Conservation (phyloP, 2,329 filamentous ascomycete species). For the Neophaeococcomyces aloes region DNA sequence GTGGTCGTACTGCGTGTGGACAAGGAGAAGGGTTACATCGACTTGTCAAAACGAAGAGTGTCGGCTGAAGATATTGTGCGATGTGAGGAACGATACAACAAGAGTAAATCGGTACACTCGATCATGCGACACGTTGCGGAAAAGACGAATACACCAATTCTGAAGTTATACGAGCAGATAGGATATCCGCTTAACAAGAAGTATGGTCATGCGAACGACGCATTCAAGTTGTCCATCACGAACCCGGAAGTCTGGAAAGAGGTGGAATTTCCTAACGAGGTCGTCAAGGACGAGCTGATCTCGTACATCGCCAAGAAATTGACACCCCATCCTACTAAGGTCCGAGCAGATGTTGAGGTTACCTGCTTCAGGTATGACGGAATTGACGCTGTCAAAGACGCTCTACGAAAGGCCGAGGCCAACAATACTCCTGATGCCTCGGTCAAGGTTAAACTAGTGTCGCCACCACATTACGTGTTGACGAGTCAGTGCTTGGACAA, state of each 20-base stretch:
- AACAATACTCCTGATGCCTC: constrained; percentile 85
- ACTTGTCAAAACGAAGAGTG: constrained; percentile 95
- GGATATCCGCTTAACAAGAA: constrained; percentile 97
- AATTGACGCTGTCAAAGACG: constrained; percentile 94
- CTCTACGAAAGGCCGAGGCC: constrained; percentile 81
- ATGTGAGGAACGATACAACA: constrained; percentile 99
- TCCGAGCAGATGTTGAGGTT: constrained; percentile 93
- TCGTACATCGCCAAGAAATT: constrained; percentile 94
- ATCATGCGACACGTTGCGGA: constrained; percentile 98
- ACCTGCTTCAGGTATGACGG: constrained; percentile 94
- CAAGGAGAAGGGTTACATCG: constrained; percentile 99
- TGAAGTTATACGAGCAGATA: constrained; percentile 86
- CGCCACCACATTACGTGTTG: constrained; percentile 89
- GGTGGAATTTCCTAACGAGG: constrained; percentile 74
- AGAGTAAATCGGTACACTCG: constrained; percentile 98
- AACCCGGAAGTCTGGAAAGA: constrained; percentile 96
- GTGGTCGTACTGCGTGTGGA: constrained; percentile 97
- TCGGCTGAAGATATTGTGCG: constrained; percentile 96
- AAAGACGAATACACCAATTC: constrained; percentile 90
- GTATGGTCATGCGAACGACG: constrained; percentile 91
- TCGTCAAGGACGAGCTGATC: constrained; percentile 79
- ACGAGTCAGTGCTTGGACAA: constrained; percentile 96
- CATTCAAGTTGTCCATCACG: constrained; percentile 98
- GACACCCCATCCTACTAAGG: constrained; percentile 96
- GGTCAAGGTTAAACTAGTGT: constrained; percentile 98